A percentile compares a stretch with the other conserved stretches of the same genome.
These are phyloP conservation scores for Przewalskia tangutica DNA, from an alignment of 257 asterid genomes.

Conservation along the genomic window DNA sequence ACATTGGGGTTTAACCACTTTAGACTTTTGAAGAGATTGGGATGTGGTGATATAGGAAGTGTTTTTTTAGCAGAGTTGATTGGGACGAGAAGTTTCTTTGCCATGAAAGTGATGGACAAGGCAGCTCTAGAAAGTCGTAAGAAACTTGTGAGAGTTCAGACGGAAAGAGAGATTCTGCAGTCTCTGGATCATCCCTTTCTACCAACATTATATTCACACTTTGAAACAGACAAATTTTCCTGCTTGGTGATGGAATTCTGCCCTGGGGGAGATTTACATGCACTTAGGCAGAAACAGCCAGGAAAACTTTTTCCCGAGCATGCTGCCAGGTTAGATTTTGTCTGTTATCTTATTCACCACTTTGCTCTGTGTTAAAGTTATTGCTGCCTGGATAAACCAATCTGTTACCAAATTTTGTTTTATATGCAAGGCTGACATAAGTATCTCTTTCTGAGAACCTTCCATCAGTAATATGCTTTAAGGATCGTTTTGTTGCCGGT, in stretches of 20 bases:
- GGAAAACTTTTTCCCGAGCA: constrained; percentile 49
- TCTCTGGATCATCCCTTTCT: constrained; percentile 60
- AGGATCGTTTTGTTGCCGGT: too few species aligned
- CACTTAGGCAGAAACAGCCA: constrained; percentile 51
- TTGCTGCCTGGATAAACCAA: neutral
- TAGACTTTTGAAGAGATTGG: constrained; percentile 41
- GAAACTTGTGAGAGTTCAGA: constrained; percentile 54
- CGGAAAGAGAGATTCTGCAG: constrained; percentile 53
- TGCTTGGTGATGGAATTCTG: constrained; percentile 63
- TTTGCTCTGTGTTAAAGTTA: neutral
- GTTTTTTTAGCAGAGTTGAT: constrained; percentile 48
- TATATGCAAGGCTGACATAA: neutral
- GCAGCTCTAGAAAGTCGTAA: constrained; percentile 43
- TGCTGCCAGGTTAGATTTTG: constrained; percentile 43
- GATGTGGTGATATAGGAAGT: constrained; percentile 56
- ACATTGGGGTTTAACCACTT: constrained; percentile 40
- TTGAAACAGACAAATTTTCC: constrained; percentile 50
- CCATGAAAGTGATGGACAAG: constrained; percentile 67
- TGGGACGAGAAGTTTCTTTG: constrained; percentile 53
- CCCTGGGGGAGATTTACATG: constrained; percentile 63
- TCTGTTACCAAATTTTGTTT: neutral
- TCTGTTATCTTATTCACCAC: neutral
- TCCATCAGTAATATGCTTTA: neutral
- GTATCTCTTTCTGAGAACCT: neutral
- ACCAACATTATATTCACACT: constrained; percentile 52